Conservation (phyloP, 2,329 filamentous ascomycete species). For the Calycina herbarum region DNA sequence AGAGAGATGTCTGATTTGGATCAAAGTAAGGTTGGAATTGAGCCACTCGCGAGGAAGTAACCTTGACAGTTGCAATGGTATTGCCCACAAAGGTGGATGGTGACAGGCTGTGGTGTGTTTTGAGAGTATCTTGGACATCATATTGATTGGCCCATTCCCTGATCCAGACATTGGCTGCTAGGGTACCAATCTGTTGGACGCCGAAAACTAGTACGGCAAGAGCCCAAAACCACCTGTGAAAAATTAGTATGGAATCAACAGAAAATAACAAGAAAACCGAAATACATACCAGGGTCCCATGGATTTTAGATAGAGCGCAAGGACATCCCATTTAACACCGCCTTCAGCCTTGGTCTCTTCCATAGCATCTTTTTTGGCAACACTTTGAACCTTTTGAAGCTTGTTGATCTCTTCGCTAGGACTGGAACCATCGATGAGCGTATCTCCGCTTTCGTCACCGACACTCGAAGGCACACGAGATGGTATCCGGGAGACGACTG, state of each 20-base stretch:
- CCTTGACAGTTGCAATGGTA: conserved; percentile 31
- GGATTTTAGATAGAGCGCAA: conserved; percentile 78
- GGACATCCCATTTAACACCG: conserved; percentile 83
- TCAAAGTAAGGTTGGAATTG: conserved; percentile 37
- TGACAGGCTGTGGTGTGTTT: conserved; percentile 21
- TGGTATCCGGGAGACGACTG: conserved; percentile 67
- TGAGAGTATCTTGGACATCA: conserved; percentile 38
- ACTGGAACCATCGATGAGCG: conserved; percentile 46
- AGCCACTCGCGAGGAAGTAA: conserved; percentile 29
- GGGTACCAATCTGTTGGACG: conserved; percentile 79
- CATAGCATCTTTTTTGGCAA: conserved; percentile 50
- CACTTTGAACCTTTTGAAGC: conserved; percentile 36
- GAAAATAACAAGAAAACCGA: not conserved
- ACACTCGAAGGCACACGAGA: conserved; percentile 78
- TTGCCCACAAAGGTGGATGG: conserved; percentile 33
- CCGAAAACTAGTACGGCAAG: conserved; percentile 73
- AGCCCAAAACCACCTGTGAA: conserved; percentile 74
- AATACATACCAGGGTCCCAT: conserved; percentile 79
- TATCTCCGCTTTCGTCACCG: conserved; percentile 60
- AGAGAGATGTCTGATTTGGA: conserved; percentile 34
- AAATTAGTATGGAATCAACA: conserved; percentile 17
- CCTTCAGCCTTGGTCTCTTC: conserved; percentile 81
- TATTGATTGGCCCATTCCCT: conserved; percentile 94
- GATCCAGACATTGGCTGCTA: conserved; percentile 94
- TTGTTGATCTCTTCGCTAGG: conserved; percentile 47